Percentiles rank a stretch among this genome's conserved stretches.
phyloP scores from a whole-genome alignment of 495 filamentous ascomycete genomes.

The Trichocladium antarcticum region DNA sequence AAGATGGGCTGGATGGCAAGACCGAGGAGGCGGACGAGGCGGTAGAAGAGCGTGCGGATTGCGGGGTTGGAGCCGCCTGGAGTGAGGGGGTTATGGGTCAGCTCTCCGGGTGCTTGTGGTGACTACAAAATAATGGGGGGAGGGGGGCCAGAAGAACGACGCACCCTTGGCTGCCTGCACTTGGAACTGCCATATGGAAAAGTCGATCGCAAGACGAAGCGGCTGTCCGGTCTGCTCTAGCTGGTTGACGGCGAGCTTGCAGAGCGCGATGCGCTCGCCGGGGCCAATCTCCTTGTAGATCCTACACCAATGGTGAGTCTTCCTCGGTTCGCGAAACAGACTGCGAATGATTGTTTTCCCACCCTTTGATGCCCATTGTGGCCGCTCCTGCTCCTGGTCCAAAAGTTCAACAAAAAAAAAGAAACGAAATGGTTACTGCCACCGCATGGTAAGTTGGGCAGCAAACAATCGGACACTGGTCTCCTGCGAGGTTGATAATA shows the following conservation, averaged over 20 bases:
- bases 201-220: constrained; percentile 82
- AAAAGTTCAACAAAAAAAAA: background rate
- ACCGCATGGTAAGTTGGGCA: no score
- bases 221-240: constrained; percentile 60
- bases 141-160: background rate
- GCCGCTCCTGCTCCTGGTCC: background rate
- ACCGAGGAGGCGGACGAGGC: constrained; percentile 70
- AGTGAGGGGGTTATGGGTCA: background rate
- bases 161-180: constrained; percentile 65
- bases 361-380: constrained; percentile 55
- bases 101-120: background rate
- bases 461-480: no score
- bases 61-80: constrained; percentile 80
- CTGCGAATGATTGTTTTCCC: constrained; percentile 7
- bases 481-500: no score
- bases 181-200: constrained; percentile 97
- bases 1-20: constrained; percentile 81
- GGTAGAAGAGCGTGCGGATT: constrained; percentile 84
- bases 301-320: constrained; percentile 31
- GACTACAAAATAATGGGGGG: background rate
- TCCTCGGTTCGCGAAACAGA: background rate
- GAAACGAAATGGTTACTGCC: no score
- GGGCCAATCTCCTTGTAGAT: constrained; percentile 82
- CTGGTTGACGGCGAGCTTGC: constrained; percentile 68
- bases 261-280: constrained; percentile 68